Base-by-base conservation (phyloP, 2,329 filamentous ascomycete species). In the Verruconis gallopava region DNA sequence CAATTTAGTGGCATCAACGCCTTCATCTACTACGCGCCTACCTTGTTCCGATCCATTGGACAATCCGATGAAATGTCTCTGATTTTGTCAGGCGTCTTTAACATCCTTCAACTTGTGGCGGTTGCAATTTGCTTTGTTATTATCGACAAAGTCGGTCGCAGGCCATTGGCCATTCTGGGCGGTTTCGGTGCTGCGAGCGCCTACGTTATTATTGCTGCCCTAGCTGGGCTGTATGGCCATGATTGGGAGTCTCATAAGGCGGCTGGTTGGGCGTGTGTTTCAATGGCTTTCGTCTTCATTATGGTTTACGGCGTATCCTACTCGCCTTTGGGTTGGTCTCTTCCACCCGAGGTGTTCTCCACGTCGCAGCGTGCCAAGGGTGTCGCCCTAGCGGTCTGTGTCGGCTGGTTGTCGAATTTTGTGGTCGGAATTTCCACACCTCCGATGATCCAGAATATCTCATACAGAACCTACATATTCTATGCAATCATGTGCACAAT, bases 11-110 rank as follows among this genome's bases (percentile, higher is more conserved):
- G 77, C 11, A 46, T 40, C 14, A 47, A 48, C 17, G 46, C 46
- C 14, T 68, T 79, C 4, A 74, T 79, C 56, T 81, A 81, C 62
- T 81, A 84, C 49, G 75, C 77, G 0, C 80, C 80, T 0, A 69
- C 73, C 43, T 83, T 85, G 50, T 85, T 85, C 63, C 61, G 63
- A 35, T 68, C 74, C 49, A 65, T 84, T 2, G 80, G 80, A 15
- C 61, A 53, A 1, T 69, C 66, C 12, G 76, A 69, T 4, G 57
- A 69, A 25, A 67, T 71, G 33, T 73, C 72, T 14, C 71, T 85
- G 18, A 81, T 85, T 54, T 79, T 80, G 3, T 84, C 80, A 0
- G 80, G 81, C 30, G 72, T 85, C 49, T 85, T 84, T 54, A 80
- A 79, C 20, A 69, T 84, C 42, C 73, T 82, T 43, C 85, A 85